Evolutionary conservation across 2,329 filamentous ascomycete genomes (phyloP).

Genomic region (Pochonia chlamydosporia): DNA sequence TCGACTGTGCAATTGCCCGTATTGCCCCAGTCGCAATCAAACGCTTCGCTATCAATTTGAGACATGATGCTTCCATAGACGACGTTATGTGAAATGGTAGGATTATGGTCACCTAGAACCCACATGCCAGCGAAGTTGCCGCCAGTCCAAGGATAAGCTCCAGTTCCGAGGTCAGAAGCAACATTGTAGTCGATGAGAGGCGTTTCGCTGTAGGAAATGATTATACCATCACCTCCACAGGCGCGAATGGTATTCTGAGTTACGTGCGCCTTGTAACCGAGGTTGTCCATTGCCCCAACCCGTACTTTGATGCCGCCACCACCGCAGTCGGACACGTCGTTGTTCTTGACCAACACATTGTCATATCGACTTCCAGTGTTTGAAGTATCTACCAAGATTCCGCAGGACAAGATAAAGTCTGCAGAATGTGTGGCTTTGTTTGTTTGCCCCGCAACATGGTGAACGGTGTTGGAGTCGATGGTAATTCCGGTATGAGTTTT

Average conservation of each 20-base stretch:
- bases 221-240: slow-evolving; percentile 18
- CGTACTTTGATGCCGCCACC: slow-evolving; percentile 21
- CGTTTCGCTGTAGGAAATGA: slow-evolving; percentile 15
- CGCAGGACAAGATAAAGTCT: slow-evolving; percentile 14
- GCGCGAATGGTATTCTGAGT: slow-evolving; percentile 14
- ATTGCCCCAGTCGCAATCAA: slow-evolving; percentile 22
- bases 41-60: slow-evolving; percentile 16
- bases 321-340: slow-evolving; percentile 17
- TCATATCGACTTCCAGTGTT: slow-evolving; percentile 16
- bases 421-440: slow-evolving; percentile 13
- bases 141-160: slow-evolving; percentile 18
- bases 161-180: slow-evolving; percentile 16
- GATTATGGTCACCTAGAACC: slow-evolving; percentile 17
- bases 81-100: slow-evolving; percentile 17
- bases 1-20: slow-evolving; percentile 19
- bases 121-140: slow-evolving; percentile 21
- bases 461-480: slow-evolving; percentile 14
- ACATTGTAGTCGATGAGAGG: slow-evolving; percentile 17
- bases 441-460: slow-evolving; percentile 17
- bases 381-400: slow-evolving; percentile 10
- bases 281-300: slow-evolving; percentile 15
- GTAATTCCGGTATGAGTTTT: slow-evolving; percentile 16
- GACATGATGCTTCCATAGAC: slow-evolving; percentile 19
- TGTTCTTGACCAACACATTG: slow-evolving; percentile 14
- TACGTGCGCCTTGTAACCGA: slow-evolving; percentile 10